Conservation (phyloP, 1,139 yeast species). For the Debaryomycetaceae sp. region DNA sequence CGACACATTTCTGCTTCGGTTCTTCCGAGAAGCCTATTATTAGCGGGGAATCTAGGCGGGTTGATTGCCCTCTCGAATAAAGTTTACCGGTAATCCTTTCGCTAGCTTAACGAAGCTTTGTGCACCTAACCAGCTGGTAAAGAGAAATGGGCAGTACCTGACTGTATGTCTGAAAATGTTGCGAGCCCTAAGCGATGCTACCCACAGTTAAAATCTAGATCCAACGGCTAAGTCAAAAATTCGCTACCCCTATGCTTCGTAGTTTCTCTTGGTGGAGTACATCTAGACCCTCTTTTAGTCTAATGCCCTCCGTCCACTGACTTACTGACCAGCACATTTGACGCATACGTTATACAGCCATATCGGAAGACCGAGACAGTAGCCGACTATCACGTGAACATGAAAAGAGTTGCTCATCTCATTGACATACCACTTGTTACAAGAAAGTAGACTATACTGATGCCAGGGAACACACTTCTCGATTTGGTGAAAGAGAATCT, state of each 20-base stretch:
- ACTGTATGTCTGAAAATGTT: background rate
- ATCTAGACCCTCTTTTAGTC: too few species aligned
- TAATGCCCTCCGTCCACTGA: too few species aligned
- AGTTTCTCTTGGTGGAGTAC: too few species aligned
- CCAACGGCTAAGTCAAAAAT: too few species aligned
- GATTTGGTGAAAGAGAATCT: slow-evolving; percentile 37
- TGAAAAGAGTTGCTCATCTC: background rate
- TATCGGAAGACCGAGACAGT: too few species aligned
- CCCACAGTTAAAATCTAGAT: background rate
- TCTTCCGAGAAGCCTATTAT: too few species aligned
- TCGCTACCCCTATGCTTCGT: too few species aligned
- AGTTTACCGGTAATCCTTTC: background rate
- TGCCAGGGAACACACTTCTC: background rate
- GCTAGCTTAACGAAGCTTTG: background rate
- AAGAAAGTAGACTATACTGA: background rate
- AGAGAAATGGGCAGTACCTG: background rate
- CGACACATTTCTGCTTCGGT: background rate
- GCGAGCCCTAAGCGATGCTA: background rate
- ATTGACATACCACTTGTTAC: background rate
- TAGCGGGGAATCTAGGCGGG: too few species aligned
- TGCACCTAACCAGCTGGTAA: background rate
- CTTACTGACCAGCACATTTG: too few species aligned
- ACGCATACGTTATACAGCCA: too few species aligned
- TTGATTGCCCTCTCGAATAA: too few species aligned
- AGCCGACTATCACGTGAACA: too few species aligned